phyloP scores from a whole-genome alignment of 2,329 filamentous ascomycete genomes.

The Cryphonectria carpinicola region DNA sequence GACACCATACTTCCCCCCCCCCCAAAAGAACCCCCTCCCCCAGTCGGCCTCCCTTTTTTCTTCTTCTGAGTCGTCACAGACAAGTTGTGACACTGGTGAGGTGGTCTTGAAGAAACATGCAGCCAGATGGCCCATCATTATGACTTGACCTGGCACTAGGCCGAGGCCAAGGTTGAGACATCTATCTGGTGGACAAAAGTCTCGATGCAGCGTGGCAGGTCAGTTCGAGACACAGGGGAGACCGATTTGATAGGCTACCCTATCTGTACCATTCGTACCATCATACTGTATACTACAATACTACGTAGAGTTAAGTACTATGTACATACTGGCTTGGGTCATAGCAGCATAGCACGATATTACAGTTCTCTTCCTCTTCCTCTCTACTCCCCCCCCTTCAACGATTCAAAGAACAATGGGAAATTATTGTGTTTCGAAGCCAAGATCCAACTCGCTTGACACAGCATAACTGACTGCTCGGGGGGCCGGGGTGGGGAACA shows the following conservation, averaged over 20 bases:
- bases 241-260: neutral
- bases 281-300: neutral
- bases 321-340: neutral
- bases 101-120: neutral
- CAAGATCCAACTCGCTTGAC: slow-evolving; percentile 1
- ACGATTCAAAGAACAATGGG: slow-evolving; percentile 13
- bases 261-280: neutral
- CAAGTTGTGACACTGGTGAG: slow-evolving; percentile 4
- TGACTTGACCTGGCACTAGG: slow-evolving; percentile 5
- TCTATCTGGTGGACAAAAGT: neutral
- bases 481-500: neutral
- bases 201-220: neutral
- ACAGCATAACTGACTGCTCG: neutral
- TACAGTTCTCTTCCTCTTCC: neutral
- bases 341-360: neutral
- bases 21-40: neutral
- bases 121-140: slow-evolving; percentile 12
- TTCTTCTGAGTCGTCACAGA: neutral
- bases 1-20: slow-evolving; percentile 5
- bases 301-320: neutral
- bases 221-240: neutral
- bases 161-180: slow-evolving; percentile 1
- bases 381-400: neutral
- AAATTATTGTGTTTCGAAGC: slow-evolving; percentile 10
- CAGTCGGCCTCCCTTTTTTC: neutral